Evolutionary conservation across 768 basidiomycete species (phyloP), one percentile per base, ranked within the genome.

Genomic region (Tulasnella sp.): DNA sequence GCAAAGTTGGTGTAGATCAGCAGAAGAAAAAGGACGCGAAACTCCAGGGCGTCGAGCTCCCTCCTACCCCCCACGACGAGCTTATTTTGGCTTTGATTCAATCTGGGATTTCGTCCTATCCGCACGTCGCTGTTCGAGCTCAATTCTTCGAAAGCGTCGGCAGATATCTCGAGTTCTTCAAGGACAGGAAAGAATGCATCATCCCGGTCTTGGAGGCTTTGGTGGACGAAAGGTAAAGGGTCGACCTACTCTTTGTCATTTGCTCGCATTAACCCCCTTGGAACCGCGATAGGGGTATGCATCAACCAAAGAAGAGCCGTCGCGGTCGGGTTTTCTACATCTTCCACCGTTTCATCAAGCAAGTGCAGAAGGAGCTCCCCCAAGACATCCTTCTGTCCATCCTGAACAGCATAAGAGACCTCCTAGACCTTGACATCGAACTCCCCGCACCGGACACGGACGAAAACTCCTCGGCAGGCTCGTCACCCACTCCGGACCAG

Each of bases 121-220:
- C 93, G 6, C 90, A 95, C 80, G 88, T 88, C 36, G 84, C 89
- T 14, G 95, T 98, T 22, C 83, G 87, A 8, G 84, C 95, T 80
- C 94, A 96, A 77, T 95, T 92, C 80, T 98, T 98, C 75, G 97
- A 99, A 80, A 91, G 92, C 5, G 86, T 86, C 12, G 86, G 92
- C n/a, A 87, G 97, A 64, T 99, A 98, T 78, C 86, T 88, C 40
- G 97, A 98, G 77, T 98, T 99, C 79, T 98, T 98, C 88, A 94
- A 92, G 80, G 89, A 95, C 26, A 88, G 94, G 75, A 92, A 90
- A 76, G 91, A 93, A 72, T 92, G 89, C 76, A 92, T 98, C 68
- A 83, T 92, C 76, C 92, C 93, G 1, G 87, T 92, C 1, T 82
- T 99, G 37, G 90, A 94, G 76, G 91, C 91, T 12, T 92, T 99